Base-by-base conservation (phyloP, 495 filamentous ascomycete genomes). In the Cercophora newfieldiana region DNA sequence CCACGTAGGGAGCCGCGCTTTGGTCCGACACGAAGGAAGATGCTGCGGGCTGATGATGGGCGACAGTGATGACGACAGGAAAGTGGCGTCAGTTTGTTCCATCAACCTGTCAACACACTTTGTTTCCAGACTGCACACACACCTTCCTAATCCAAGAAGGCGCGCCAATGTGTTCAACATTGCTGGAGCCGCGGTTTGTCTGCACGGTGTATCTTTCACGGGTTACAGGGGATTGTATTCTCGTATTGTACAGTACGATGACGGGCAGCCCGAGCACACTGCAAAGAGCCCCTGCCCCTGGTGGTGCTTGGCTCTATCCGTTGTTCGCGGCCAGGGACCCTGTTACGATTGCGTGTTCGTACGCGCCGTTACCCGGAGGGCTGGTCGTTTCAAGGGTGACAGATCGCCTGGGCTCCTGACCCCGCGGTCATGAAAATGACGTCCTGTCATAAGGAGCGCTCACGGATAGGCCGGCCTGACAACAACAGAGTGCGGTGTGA, bases 291-390 rank as follows among this genome's bases (percentile, higher is more conserved):
- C 37, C 50, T 22, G 47, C 49, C 33, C 24, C 21, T 21, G 18
- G 16, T 54, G 50, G 48, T 65, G 65, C 57, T 50, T 56, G 64
- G 62, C 60, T 7, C 22, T 49, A 18, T 0, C 61, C 48, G 61
- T 55, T 31, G 22, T 62, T 53, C 66, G 62, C 22, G 24, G 56
- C 63, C 5, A 53, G 58, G 30, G 69, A 68, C 63, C 37, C 66
- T 63, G 66, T 59, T 64, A 22, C 30, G 24, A 57, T 57, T 61
- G 65, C 64, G 62, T 67, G 54, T 66, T 44, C 37, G 12, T 66
- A 71, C 54, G 33, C 69, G 63, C 63, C 59, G 66, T 61, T 61
- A 29, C 54, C 57, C 48, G 22, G 30, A 60, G 21, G 18, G 28
- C n/a, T 59, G 47, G 56, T 47, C 26, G 64, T 66, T 66, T 66